Conservation (phyloP, 306 rosid species). For the Medicago truncatula region DNA sequence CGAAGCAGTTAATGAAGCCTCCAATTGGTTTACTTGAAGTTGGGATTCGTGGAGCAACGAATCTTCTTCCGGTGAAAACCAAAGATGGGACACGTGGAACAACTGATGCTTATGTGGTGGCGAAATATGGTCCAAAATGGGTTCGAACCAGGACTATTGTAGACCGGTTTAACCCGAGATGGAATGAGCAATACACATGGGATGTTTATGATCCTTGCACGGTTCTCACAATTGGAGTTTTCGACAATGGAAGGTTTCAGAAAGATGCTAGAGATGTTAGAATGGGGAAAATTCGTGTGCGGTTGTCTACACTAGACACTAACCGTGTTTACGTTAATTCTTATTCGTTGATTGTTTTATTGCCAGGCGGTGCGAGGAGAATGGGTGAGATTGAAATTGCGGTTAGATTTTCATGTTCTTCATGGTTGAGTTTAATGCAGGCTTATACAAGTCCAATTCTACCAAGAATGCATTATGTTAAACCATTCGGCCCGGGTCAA, state of each 20-base stretch:
- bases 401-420: slow-evolving; percentile 72
- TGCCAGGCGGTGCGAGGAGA: slow-evolving; percentile 82
- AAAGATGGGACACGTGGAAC: slow-evolving; percentile 78
- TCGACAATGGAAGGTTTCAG: slow-evolving; percentile 78
- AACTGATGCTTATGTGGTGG: slow-evolving; percentile 78
- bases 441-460: slow-evolving; percentile 75
- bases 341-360: slow-evolving; percentile 63
- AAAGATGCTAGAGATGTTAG: slow-evolving; percentile 61
- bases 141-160: slow-evolving; percentile 79
- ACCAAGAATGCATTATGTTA: slow-evolving; percentile 85
- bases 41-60: slow-evolving; percentile 79
- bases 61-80: slow-evolving; percentile 74
- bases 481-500: slow-evolving; percentile 76
- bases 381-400: slow-evolving; percentile 93
- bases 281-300: slow-evolving; percentile 70
- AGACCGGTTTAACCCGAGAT: slow-evolving; percentile 79
- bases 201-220: slow-evolving; percentile 86
- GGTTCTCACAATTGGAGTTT: slow-evolving; percentile 75
- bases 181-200: slow-evolving; percentile 97
- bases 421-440: slow-evolving; percentile 78
- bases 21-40: slow-evolving; percentile 82
- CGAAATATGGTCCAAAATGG: slow-evolving; percentile 90
- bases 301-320: slow-evolving; percentile 72
- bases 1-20: slow-evolving; percentile 65
- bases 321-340: slow-evolving; percentile 71